Percentiles rank a stretch among this genome's conserved stretches.
Evolutionary conservation across 176 grass and related monocot genomes (phyloP).

Genomic region (Musa beccarii): DNA sequence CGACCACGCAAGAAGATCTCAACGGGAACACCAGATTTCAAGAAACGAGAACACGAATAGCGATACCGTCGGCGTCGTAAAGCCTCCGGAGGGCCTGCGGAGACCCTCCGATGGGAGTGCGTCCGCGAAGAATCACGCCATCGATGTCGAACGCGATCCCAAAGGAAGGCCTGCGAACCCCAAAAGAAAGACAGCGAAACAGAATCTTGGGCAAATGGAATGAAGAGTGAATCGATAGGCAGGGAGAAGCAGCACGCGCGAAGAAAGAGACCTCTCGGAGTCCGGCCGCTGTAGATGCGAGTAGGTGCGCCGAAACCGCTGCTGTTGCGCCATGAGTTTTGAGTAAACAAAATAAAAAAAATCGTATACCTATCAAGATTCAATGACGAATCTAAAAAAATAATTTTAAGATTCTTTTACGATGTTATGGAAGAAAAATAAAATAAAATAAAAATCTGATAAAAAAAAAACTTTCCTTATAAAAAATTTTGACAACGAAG

Average conservation of each 20-base stretch:
- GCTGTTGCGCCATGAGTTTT: constrained; percentile 8
- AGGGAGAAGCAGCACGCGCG: neutral
- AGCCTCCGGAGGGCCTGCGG: constrained; percentile 65
- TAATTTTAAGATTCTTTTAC: no score
- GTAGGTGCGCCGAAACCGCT: constrained; percentile 29
- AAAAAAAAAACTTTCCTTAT: no score
- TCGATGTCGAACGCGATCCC: constrained; percentile 95
- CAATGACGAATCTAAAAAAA: no score
- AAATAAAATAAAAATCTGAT: no score
- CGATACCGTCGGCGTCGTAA: constrained; percentile 58
- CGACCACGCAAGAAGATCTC: neutral
- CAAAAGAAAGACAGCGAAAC: neutral
- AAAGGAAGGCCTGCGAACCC: constrained; percentile 39
- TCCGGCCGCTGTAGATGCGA: constrained; percentile 29
- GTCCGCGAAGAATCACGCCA: constrained; percentile 72
- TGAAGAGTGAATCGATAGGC: neutral
- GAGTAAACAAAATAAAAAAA: neutral
- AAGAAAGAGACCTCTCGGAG: constrained; percentile 21
- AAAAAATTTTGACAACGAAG: no score
- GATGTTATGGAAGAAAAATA: no score
- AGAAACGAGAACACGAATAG: constrained; percentile 6
- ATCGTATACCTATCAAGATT: no score
- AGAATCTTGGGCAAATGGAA: neutral
- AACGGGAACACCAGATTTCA: neutral
- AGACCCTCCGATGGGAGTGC: constrained; percentile 63